phyloP scores from a whole-genome alignment of 805 yeast genomes.

The Ogataea ganodermae region DNA sequence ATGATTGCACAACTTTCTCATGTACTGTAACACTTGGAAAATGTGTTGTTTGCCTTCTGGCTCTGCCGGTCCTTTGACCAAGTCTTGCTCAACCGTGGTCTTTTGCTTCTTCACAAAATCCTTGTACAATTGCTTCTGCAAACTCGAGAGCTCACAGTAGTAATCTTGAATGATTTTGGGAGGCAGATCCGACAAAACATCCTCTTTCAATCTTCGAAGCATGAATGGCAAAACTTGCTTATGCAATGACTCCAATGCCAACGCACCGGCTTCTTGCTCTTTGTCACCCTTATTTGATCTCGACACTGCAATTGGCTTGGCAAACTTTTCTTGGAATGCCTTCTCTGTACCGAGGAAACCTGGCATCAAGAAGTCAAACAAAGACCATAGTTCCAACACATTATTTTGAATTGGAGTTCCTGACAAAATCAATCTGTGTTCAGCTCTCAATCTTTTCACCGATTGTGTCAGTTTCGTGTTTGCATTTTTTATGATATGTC shows the following conservation, averaged over 20 bases:
- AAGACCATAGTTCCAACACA: slow-evolving; percentile 94
- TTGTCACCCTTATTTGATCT: slow-evolving; percentile 86
- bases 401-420: slow-evolving; percentile 99
- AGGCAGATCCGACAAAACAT: slow-evolving; percentile 92
- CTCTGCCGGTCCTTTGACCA: slow-evolving; percentile 40
- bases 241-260: slow-evolving; percentile 93
- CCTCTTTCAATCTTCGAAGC: slow-evolving; percentile 94
- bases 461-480: slow-evolving; percentile 85
- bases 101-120: slow-evolving; percentile 90
- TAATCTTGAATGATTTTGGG: slow-evolving; percentile 98
- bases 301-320: slow-evolving; percentile 96
- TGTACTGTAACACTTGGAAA: slow-evolving; percentile 95
- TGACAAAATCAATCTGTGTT: slow-evolving; percentile 86
- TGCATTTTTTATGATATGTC: slow-evolving; percentile 94
- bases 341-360: slow-evolving; percentile 96
- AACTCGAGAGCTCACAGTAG: slow-evolving; percentile 91
- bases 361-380: slow-evolving; percentile 97
- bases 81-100: slow-evolving; percentile 63
- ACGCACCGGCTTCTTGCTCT: slow-evolving; percentile 96
- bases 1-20: slow-evolving; percentile 96
- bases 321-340: slow-evolving; percentile 88
- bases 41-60: slow-evolving; percentile 75
- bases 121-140: slow-evolving; percentile 83
- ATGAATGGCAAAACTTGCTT: slow-evolving; percentile 96
- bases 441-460: slow-evolving; percentile 79